phyloP scores from a whole-genome alignment of 805 yeast genomes.

The Lachancea fermentati region DNA sequence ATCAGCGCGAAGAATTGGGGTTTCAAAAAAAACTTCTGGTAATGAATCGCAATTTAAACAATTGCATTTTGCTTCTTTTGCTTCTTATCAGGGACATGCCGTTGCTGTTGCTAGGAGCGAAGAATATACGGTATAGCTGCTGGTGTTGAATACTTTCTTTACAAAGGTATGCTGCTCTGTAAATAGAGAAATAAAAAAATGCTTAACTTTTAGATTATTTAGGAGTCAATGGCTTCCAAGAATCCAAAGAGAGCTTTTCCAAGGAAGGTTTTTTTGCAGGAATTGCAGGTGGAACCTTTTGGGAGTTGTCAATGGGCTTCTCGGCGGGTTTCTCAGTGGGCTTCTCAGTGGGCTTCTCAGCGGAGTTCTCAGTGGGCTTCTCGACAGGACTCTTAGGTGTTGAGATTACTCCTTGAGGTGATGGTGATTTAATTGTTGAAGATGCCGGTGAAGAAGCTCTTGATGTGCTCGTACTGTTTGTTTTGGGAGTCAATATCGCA shows the following conservation, averaged over 20 bases:
- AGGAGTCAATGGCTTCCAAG: slow-evolving; percentile 50
- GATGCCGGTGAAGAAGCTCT: slow-evolving; percentile 14
- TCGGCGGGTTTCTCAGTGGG: neutral
- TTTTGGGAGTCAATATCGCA: slow-evolving; percentile 32
- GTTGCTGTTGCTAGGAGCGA: too few species aligned
- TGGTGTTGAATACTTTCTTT: neutral
- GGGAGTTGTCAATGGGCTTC: neutral
- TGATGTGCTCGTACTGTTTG: slow-evolving; percentile 13
- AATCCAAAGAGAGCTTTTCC: slow-evolving; percentile 33
- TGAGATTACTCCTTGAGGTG: neutral
- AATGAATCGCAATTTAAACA: too few species aligned
- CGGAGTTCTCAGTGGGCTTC: neutral
- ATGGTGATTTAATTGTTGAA: slow-evolving; percentile 2
- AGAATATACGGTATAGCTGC: neutral
- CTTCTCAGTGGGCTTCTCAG: neutral
- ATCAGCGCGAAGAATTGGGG: too few species aligned
- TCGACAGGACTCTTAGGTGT: neutral
- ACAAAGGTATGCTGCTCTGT: neutral
- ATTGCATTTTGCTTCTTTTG: too few species aligned
- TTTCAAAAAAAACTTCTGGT: too few species aligned
- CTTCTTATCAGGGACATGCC: too few species aligned
- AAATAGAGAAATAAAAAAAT: neutral
- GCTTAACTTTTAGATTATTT: slow-evolving; percentile 25
- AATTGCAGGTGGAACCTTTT: slow-evolving; percentile 22
- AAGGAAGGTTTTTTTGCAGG: slow-evolving; percentile 28